Evolutionary conservation across 73 alveolate genomes (phyloP).

Genomic region (Paramecium primaurelia): DNA sequence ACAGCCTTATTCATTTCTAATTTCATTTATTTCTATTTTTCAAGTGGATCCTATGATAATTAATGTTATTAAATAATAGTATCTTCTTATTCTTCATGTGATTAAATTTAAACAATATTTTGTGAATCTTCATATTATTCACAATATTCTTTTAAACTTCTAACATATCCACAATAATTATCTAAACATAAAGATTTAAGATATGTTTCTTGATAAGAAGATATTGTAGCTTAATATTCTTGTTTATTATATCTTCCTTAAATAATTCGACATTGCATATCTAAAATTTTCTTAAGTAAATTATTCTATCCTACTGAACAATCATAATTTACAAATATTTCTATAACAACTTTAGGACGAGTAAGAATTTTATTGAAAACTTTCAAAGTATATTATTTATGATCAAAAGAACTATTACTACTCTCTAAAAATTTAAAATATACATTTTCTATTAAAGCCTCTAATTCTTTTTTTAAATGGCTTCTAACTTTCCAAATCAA

Average conservation of each 20-base stretch:
- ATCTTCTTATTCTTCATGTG: background rate
- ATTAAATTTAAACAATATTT: background rate
- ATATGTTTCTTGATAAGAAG: conserved; percentile 4
- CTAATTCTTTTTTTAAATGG: conserved; percentile 84
- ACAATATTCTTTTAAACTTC: conserved; percentile 56
- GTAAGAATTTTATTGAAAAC: conserved; percentile 81
- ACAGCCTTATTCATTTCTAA: conserved; percentile 88
- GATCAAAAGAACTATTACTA: conserved; percentile 82
- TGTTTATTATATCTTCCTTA: conserved; percentile 70
- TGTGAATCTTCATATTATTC: conserved; percentile 44
- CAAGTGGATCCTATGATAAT: conserved; percentile 43
- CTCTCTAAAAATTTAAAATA: conserved; percentile 90
- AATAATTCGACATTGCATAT: conserved; percentile 85
- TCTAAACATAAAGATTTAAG: conserved; percentile 50
- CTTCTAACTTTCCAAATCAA: conserved; percentile 85
- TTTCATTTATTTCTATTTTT: conserved; percentile 66
- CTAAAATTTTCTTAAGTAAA: conserved; percentile 75
- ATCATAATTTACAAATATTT: conserved; percentile 94
- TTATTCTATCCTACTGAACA: conserved; percentile 57
- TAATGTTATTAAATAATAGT: background rate
- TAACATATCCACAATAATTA: conserved; percentile 51
- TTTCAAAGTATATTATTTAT: conserved; percentile 82
- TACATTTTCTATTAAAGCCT: conserved; percentile 83
- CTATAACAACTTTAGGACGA: conserved; percentile 78
- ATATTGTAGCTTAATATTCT: conserved; percentile 67